These are phyloP conservation scores for Annulohypoxylon nitens DNA, from an alignment of 495 filamentous ascomycete species.

Conservation along the genomic window DNA sequence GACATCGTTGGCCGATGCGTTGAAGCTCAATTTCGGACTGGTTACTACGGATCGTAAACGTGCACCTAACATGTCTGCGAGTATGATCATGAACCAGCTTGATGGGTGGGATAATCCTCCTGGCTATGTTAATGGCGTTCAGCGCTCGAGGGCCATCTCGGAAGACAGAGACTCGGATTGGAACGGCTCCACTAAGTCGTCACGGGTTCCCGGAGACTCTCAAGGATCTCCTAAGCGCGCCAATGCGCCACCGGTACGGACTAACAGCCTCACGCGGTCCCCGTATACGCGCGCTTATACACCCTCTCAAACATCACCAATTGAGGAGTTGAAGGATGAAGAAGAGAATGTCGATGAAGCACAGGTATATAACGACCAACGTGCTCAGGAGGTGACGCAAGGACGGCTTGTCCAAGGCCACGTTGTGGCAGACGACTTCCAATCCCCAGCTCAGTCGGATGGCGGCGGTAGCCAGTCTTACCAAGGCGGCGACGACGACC, in stretches of 20 bases:
- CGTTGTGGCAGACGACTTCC: constrained; percentile 93
- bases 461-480: constrained; percentile 49
- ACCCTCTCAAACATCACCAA: constrained; percentile 55
- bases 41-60: constrained; percentile 93
- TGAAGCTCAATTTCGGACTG: constrained; percentile 97
- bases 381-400: constrained; percentile 90
- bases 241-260: constrained; percentile 48
- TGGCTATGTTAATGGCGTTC: constrained; percentile 47
- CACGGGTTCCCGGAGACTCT: constrained; percentile 52
- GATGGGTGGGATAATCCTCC: constrained; percentile 56
- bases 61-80: constrained; percentile 73
- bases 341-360: constrained; percentile 62
- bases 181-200: constrained; percentile 40
- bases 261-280: constrained; percentile 46
- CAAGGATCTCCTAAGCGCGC: constrained; percentile 57
- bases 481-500: constrained; percentile 64
- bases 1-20: constrained; percentile 93
- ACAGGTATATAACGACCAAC: constrained; percentile 84
- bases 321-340: constrained; percentile 57
- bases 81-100: constrained; percentile 70
- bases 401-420: constrained; percentile 95
- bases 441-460: constrained; percentile 78
- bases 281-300: constrained; percentile 51
- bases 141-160: constrained; percentile 33
- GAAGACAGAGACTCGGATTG: constrained; percentile 48